A percentile compares a stretch with the other conserved stretches of the same genome.
These are phyloP conservation scores for Meira miltonrushii DNA, from an alignment of 1,284 basidiomycete species.

Conservation along the genomic window DNA sequence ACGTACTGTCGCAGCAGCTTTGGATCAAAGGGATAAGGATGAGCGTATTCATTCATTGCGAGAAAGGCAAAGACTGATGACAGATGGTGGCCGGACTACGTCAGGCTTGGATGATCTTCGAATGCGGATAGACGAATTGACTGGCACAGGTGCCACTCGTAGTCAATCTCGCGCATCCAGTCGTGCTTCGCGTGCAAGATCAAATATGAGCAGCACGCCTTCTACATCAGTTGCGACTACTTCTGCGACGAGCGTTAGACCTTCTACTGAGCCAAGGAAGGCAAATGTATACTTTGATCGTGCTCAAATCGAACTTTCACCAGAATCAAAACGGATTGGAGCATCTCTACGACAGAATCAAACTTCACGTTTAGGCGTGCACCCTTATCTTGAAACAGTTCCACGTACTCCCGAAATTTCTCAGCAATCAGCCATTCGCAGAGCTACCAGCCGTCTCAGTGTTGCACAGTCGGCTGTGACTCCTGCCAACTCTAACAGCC, in stretches of 20 bases:
- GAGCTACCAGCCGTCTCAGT: no score
- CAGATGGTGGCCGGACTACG: not conserved
- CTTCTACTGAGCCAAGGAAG: conserved; percentile 6
- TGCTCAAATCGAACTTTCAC: no score
- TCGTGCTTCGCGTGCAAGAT: conserved; percentile 6
- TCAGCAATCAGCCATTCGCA: no score
- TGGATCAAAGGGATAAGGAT: not conserved
- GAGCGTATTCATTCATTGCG: not conserved
- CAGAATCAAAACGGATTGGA: no score
- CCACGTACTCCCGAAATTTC: no score
- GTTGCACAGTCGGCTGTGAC: not conserved
- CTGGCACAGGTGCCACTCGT: not conserved
- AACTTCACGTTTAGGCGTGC: no score
- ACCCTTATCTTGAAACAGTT: no score
- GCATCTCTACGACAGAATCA: no score
- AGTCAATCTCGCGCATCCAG: conserved; percentile 5
- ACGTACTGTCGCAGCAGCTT: not conserved
- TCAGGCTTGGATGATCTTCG: not conserved
- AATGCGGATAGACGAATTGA: conserved; percentile 3
- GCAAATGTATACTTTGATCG: not conserved
- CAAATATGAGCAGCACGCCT: conserved; percentile 1
- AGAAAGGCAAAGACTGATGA: not conserved
- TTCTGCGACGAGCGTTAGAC: not conserved
- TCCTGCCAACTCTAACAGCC: no score
- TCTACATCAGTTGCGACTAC: not conserved